phyloP scores from a whole-genome alignment of 2,329 filamentous ascomycete genomes.

The Aspergillaceae sp. region DNA sequence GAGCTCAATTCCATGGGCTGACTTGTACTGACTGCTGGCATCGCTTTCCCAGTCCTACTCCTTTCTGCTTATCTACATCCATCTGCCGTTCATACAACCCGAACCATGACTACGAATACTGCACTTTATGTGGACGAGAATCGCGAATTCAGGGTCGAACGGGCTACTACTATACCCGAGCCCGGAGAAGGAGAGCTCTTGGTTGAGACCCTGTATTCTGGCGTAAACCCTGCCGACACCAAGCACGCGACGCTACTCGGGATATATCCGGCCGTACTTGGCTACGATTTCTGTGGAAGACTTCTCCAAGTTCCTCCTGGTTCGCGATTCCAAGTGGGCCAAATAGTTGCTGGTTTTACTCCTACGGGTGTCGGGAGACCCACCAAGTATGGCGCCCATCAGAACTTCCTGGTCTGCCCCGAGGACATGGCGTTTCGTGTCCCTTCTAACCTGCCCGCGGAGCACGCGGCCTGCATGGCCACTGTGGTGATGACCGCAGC shows the following conservation, averaged over 20 bases:
- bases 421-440: conserved; percentile 2
- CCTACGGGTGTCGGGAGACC: neutral
- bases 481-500: neutral
- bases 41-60: too few relatives aligned
- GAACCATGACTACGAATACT: too few relatives aligned
- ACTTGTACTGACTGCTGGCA: too few relatives aligned
- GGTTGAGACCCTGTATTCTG: neutral
- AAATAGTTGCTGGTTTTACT: neutral
- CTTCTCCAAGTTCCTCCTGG: neutral
- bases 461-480: neutral
- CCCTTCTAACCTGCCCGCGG: neutral
- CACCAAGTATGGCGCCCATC: neutral
- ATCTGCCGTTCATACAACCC: too few relatives aligned
- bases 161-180: neutral
- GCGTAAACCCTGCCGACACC: conserved; percentile 3
- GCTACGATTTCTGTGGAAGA: conserved; percentile 4
- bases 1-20: too few relatives aligned
- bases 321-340: neutral
- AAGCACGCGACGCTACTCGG: conserved; percentile 1
- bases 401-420: neutral
- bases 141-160: neutral
- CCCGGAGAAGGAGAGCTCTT: neutral
- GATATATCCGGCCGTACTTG: conserved; percentile 1
- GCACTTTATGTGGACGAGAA: neutral
- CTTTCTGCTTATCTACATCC: too few relatives aligned